These are phyloP conservation scores for Erodium texanum DNA, from an alignment of 441 rosid species.

Conservation along the genomic window DNA sequence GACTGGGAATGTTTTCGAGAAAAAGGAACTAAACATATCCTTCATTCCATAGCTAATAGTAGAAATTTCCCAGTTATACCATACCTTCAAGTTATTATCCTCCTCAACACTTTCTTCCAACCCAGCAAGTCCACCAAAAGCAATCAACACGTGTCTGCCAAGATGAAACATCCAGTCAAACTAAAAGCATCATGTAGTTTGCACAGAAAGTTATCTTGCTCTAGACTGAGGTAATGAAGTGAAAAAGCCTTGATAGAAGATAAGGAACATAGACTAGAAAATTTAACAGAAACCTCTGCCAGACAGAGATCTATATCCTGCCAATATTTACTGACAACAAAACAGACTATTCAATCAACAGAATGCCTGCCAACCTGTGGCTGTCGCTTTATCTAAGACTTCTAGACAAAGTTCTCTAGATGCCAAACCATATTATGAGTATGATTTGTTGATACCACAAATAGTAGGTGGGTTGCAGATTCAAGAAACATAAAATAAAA, in stretches of 20 bases:
- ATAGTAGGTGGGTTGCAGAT: too few relatives aligned
- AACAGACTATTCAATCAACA: too few relatives aligned
- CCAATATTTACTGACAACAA: too few relatives aligned
- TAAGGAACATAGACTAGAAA: too few relatives aligned
- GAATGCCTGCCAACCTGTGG: too few relatives aligned
- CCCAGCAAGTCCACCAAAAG: slow-evolving; percentile 98
- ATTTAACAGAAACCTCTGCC: too few relatives aligned
- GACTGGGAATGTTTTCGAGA: background rate
- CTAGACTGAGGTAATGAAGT: background rate
- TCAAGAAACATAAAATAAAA: too few relatives aligned
- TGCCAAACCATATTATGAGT: background rate
- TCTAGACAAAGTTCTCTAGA: background rate
- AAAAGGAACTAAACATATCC: background rate
- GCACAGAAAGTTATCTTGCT: background rate
- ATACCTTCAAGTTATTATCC: slow-evolving; percentile 64
- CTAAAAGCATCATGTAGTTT: background rate
- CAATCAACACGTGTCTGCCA: slow-evolving; percentile 76
- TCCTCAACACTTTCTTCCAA: slow-evolving; percentile 80
- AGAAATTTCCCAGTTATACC: background rate
- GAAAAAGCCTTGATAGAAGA: too few relatives aligned
- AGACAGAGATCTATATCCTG: too few relatives aligned
- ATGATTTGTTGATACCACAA: too few relatives aligned
- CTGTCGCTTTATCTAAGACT: background rate
- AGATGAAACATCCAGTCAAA: background rate
- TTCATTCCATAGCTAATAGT: background rate